Percentiles rank a stretch among this genome's conserved stretches.
These are phyloP conservation scores for Poronia punctata DNA, from an alignment of 495 filamentous ascomycete genomes.

Conservation along the genomic window DNA sequence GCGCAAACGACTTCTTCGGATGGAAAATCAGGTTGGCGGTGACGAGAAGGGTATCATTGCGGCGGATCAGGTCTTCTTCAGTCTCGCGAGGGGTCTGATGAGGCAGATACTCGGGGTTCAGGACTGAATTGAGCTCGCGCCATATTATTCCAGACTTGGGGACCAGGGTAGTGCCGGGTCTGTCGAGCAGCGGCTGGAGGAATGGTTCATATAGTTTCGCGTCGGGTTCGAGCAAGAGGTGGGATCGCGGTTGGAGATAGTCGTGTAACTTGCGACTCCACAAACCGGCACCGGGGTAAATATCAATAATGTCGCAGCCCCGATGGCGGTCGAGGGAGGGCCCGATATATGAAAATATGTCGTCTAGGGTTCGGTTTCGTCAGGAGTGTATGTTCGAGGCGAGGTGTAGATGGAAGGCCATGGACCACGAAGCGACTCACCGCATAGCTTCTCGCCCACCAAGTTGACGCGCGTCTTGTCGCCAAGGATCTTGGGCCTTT, in stretches of 20 bases:
- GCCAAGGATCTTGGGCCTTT: background rate
- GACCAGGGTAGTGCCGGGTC: conserved; percentile 46
- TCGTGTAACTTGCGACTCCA: conserved; percentile 72
- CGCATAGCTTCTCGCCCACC: conserved; percentile 53
- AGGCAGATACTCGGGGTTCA: conserved; percentile 41
- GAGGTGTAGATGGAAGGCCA: too few species aligned
- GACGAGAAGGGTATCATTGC: conserved; percentile 63
- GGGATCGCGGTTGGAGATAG: conserved; percentile 63
- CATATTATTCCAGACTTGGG: conserved; percentile 42
- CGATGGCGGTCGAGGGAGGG: conserved; percentile 51
- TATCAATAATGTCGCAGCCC: conserved; percentile 75
- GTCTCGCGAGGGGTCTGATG: conserved; percentile 35
- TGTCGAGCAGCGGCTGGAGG: conserved; percentile 55
- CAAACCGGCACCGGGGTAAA: conserved; percentile 69
- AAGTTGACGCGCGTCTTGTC: conserved; percentile 42
- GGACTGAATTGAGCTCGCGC: conserved; percentile 41
- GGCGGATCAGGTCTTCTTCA: conserved; percentile 25
- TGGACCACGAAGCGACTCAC: conserved; percentile 32
- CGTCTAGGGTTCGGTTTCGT: too few species aligned
- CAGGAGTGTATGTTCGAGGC: too few species aligned
- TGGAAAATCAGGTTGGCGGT: conserved; percentile 48
- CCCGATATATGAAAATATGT: conserved; percentile 32
- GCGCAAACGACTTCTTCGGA: conserved; percentile 27
- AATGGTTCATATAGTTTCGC: conserved; percentile 44
- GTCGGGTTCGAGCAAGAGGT: conserved; percentile 72